A percentile compares a stretch with the other conserved stretches of the same genome.
Conservation (phyloP, 805 yeast genomes). For the Scheffersomyces lignosus region DNA sequence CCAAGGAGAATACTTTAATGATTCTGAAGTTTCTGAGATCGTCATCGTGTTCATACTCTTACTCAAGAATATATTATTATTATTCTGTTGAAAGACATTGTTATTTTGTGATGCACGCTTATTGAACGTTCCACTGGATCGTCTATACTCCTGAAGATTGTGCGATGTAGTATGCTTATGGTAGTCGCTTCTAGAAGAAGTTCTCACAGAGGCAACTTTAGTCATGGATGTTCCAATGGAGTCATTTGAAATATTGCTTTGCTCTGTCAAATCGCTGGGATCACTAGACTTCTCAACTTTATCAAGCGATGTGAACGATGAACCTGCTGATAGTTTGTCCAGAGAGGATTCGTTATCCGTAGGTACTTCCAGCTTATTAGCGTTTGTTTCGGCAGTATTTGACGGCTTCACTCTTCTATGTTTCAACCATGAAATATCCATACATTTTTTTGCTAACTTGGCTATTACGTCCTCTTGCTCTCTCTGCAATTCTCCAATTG, state of each 20-base stretch:
- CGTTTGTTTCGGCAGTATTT: too few relatives aligned
- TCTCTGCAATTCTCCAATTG: constrained; percentile 1
- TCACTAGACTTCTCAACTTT: not conserved
- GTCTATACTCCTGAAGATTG: constrained; percentile 13
- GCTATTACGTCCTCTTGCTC: constrained; percentile 23
- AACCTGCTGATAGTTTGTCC: constrained; percentile 7
- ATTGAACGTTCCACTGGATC: not conserved
- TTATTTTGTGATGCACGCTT: constrained; percentile 1
- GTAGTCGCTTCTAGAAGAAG: constrained; percentile 35
- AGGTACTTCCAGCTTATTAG: constrained; percentile 2
- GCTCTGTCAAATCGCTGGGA: constrained; percentile 3
- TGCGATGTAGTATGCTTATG: constrained; percentile 33
- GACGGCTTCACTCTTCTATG: not conserved
- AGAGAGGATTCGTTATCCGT: not conserved
- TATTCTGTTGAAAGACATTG: constrained; percentile 20
- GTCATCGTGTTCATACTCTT: constrained; percentile 4
- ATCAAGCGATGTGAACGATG: constrained; percentile 9
- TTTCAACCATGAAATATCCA: constrained; percentile 35
- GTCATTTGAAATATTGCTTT: constrained; percentile 14
- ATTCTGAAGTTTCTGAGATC: not conserved
- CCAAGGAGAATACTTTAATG: not conserved
- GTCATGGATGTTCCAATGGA: constrained; percentile 26
- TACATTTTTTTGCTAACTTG: constrained; percentile 34
- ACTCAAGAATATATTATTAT: constrained; percentile 27
- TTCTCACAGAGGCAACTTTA: constrained; percentile 35